Conservation (phyloP, 805 yeast genomes). For the Candida dajiaensis region DNA sequence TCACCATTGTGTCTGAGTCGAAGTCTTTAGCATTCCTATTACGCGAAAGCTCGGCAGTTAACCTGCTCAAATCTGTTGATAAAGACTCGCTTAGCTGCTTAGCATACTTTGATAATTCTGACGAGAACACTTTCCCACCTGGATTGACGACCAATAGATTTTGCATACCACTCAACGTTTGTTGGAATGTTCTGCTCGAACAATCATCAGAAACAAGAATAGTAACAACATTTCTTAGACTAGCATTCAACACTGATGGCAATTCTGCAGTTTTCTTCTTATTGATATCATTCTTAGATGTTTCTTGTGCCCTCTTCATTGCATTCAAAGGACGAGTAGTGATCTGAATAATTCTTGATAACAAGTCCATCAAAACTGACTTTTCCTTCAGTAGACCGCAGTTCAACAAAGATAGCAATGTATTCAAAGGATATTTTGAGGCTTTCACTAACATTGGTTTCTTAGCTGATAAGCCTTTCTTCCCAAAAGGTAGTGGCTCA, state of each 20-base stretch:
- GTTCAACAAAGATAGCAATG: conserved; percentile 56
- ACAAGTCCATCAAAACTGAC: conserved; percentile 65
- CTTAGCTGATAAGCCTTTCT: conserved; percentile 29
- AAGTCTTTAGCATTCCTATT: conserved; percentile 38
- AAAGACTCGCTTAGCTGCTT: conserved; percentile 40
- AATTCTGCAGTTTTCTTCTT: conserved; percentile 31
- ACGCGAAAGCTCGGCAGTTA: conserved; percentile 39
- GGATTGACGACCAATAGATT: conserved; percentile 57
- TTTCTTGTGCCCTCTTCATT: conserved; percentile 38
- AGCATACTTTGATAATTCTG: conserved; percentile 62
- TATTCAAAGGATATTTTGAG: conserved; percentile 66
- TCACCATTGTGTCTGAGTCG: conserved; percentile 48
- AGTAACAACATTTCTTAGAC: conserved; percentile 56
- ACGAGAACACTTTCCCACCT: conserved; percentile 60
- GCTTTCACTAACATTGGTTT: conserved; percentile 32
- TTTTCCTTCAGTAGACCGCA: conserved; percentile 64
- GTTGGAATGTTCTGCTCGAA: conserved; percentile 77
- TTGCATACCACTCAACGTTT: conserved; percentile 76
- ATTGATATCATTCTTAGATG: conserved; percentile 11
- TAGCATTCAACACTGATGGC: conserved; percentile 60
- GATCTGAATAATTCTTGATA: conserved; percentile 70
- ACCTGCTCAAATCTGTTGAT: conserved; percentile 12
- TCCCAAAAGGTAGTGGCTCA: conserved; percentile 37
- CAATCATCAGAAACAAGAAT: conserved; percentile 79
- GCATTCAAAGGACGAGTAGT: conserved; percentile 68